Conservation (phyloP, 345 rosid genomes). For the Brassica incana region DNA sequence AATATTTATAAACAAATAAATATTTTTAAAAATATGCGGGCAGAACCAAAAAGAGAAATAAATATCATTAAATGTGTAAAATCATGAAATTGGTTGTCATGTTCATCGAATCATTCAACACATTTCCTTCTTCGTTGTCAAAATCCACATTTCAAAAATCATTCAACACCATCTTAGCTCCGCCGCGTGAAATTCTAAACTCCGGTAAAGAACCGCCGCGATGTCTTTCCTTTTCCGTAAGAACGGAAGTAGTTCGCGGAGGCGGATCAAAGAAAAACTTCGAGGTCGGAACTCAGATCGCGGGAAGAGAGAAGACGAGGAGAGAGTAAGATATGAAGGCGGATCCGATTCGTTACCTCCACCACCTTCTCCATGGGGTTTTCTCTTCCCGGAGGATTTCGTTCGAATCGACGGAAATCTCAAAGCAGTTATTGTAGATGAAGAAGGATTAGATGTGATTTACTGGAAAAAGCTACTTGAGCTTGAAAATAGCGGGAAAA, state of each 20-base stretch:
- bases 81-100: conserved; percentile 45
- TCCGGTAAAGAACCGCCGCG: conserved; percentile 4
- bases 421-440: conserved; percentile 62
- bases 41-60: too few species aligned
- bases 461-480: conserved; percentile 58
- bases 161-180: neutral
- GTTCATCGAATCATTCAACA: conserved; percentile 29
- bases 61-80: neutral
- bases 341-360: conserved; percentile 29
- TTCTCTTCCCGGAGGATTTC: conserved; percentile 41
- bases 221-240: conserved; percentile 41
- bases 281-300: conserved; percentile 37
- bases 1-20: too few species aligned
- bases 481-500: conserved; percentile 30
- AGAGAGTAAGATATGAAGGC: conserved; percentile 12
- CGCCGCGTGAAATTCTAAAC: neutral
- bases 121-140: conserved; percentile 12
- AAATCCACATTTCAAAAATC: neutral
- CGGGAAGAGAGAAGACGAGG: conserved; percentile 28
- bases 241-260: conserved; percentile 38
- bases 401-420: conserved; percentile 45
- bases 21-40: too few species aligned
- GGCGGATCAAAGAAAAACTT: conserved; percentile 33
- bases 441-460: conserved; percentile 75
- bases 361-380: conserved; percentile 36